Base-by-base conservation (phyloP, 2,329 filamentous ascomycete genomes). In the Talaromyces islandicus region DNA sequence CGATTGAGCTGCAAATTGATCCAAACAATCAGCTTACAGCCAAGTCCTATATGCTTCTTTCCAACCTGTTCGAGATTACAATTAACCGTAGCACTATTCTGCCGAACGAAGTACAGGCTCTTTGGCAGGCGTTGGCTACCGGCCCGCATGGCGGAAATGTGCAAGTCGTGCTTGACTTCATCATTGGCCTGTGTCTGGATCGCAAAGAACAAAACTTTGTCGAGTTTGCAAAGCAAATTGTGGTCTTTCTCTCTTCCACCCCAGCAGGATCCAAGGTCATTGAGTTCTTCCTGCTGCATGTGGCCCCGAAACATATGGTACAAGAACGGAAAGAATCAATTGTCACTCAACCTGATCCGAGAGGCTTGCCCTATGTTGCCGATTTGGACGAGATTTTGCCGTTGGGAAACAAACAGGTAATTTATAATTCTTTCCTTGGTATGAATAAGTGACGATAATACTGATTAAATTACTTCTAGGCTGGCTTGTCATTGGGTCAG, bases 201-300 rank as follows among this genome's bases (percentile, higher is more conserved):
- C 87, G 93, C 32, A 87, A 93, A 54, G 95, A 99, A 73, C 94
- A 99, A 69, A 97, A 97, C 68, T 99, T 97, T 73, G 93, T 99
- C 59, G 91, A 97, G 67, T 96, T 95, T 70, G 93, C 93, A 5
- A 99, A 97, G 77, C 94, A 99, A 73, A 94, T 99, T 57, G 92
- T 97, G 17, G 95, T 99, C 0, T 97, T 97, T 72, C 75, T 99
- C 5, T 95, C 94, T 0, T 94, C 91, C 65, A 96, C 84, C 69
- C 89, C 76, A 71, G 87, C 92, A 1, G 92, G 92, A 0, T 88
- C 90, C 54, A 95, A 96, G 69, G 92, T 99, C 3, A 88, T 99
- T 11, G 94, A 99, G 65, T 97, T 97, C 66, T 81, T 99, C 58
- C 79, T 97, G 29, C 83, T 95, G 75, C 92, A 97, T 65, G 92